Evolutionary conservation across 805 yeast genomes (phyloP).

Genomic region (Pichia pseudocactophila): DNA sequence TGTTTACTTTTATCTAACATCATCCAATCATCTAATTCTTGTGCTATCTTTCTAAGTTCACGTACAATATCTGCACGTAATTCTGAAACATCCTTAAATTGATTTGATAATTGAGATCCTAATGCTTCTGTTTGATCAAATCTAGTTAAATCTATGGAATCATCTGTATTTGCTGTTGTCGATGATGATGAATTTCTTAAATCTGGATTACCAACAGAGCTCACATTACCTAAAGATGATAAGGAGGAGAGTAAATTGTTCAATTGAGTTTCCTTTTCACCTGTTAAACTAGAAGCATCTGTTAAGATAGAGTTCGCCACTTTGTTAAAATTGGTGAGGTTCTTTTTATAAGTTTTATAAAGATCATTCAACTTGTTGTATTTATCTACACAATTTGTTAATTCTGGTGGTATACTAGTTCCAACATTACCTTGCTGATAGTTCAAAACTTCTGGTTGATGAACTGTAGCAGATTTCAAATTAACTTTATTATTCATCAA

Average conservation of each 20-base stretch:
- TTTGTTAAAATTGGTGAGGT: conserved; percentile 21
- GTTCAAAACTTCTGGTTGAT: too few species aligned
- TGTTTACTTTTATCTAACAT: conserved; percentile 13
- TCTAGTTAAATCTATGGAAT: not conserved
- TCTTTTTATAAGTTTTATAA: conserved; percentile 10
- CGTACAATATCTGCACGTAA: conserved; percentile 19
- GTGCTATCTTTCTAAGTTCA: conserved; percentile 22
- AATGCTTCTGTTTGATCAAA: conserved; percentile 11
- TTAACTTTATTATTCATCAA: too few species aligned
- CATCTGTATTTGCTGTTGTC: not conserved
- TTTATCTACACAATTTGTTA: conserved; percentile 3
- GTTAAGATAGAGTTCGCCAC: not conserved
- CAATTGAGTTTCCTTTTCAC: not conserved
- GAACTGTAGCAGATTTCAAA: too few species aligned
- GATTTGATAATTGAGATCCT: conserved; percentile 15
- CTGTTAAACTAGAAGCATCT: not conserved
- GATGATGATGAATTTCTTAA: not conserved
- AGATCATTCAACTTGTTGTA: conserved; percentile 3
- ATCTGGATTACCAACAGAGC: too few species aligned
- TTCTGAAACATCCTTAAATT: conserved; percentile 11
- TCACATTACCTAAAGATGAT: conserved; percentile 2
- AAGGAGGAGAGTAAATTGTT: conserved; percentile 4
- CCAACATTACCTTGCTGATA: not conserved
- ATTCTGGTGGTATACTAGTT: conserved; percentile 4
- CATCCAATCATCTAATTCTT: conserved; percentile 26